These are phyloP conservation scores for Recurvomyces mirabilis DNA, from an alignment of 495 filamentous ascomycete genomes.

Conservation along the genomic window DNA sequence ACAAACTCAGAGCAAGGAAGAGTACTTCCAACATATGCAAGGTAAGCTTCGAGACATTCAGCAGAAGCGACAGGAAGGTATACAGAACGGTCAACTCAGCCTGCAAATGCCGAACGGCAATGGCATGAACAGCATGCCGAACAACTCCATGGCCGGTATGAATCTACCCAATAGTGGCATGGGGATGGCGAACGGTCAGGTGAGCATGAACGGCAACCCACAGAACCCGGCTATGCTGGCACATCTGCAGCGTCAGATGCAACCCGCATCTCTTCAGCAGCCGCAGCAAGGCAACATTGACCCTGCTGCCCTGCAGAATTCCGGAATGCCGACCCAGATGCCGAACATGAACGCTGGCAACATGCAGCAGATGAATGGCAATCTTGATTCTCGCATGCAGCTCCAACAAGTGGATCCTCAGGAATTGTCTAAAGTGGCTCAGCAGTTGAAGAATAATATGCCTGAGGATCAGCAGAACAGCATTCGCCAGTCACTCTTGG, in stretches of 20 bases:
- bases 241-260: constrained; percentile 44
- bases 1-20: constrained; percentile 4
- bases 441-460: neutral
- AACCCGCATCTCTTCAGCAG: constrained; percentile 38
- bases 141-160: no score
- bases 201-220: constrained; percentile 21
- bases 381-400: neutral
- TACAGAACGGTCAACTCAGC: neutral
- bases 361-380: constrained; percentile 3
- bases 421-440: neutral
- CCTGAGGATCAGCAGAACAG: constrained; percentile 16
- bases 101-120: constrained; percentile 1
- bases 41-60: constrained; percentile 7
- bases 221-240: constrained; percentile 38
- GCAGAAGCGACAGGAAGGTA: neutral
- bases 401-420: neutral
- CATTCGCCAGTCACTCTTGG: constrained; percentile 4
- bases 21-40: constrained; percentile 4
- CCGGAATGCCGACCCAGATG: constrained; percentile 16
- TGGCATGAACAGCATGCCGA: constrained; percentile 10
- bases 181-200: constrained; percentile 11
- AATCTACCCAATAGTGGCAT: no score
- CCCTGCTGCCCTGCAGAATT: constrained; percentile 13
- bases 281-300: constrained; percentile 24
- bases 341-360: constrained; percentile 2